Conservation (phyloP, 2,329 filamentous ascomycete species). For the Boeremia lycopersici region DNA sequence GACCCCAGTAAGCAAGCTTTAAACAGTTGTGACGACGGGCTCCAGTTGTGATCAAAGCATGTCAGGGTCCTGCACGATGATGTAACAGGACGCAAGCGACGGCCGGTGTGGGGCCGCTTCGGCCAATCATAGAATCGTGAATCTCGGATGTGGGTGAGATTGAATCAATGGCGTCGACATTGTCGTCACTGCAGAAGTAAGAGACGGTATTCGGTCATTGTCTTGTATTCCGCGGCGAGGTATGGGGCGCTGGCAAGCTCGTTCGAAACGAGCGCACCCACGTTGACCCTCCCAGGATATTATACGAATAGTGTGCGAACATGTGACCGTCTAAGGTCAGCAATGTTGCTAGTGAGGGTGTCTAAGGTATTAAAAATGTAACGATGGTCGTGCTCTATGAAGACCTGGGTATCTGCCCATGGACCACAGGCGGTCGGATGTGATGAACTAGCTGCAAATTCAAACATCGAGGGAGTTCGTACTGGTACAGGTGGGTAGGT, state of each 20-base stretch:
- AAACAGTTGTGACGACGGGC: slow-evolving; percentile 1
- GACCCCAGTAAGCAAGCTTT: slow-evolving; percentile 12
- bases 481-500: slow-evolving; percentile 40
- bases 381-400: slow-evolving; percentile 40
- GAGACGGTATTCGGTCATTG: slow-evolving; percentile 19
- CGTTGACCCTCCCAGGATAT: slow-evolving; percentile 25
- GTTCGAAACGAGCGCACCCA: slow-evolving; percentile 22
- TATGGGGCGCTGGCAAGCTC: slow-evolving; percentile 34
- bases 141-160: background rate
- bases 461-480: slow-evolving; percentile 21
- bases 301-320: slow-evolving; percentile 46
- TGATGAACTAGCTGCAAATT: slow-evolving; percentile 12
- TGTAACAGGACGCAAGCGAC: slow-evolving; percentile 1
- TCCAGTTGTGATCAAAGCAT: background rate
- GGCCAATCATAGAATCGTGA: background rate
- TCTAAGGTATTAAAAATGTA: slow-evolving; percentile 48
- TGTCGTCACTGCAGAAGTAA: slow-evolving; percentile 7
- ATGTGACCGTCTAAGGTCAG: slow-evolving; percentile 14
- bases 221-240: slow-evolving; percentile 15
- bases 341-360: slow-evolving; percentile 39
- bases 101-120: too few species aligned
- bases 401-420: slow-evolving; percentile 25
- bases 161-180: slow-evolving; percentile 6
- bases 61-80: slow-evolving; percentile 15
- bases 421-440: slow-evolving; percentile 24